Percentiles rank a stretch among this genome's conserved stretches.
These are phyloP conservation scores for Wickerhamomyces sp. DNA, from an alignment of 1,139 yeast genomes.

Conservation along the genomic window DNA sequence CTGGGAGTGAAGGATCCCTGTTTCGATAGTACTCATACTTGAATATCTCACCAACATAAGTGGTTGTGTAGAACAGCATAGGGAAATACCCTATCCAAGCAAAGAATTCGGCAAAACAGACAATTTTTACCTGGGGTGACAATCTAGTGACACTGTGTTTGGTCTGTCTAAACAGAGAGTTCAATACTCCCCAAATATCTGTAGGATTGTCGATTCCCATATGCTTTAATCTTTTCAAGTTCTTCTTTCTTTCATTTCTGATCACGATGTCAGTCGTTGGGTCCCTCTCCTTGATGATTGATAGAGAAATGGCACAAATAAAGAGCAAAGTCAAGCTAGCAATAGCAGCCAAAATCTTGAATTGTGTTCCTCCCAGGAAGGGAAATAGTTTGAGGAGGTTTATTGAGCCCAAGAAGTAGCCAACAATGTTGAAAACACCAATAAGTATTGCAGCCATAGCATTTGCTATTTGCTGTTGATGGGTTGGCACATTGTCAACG, in stretches of 20 bases:
- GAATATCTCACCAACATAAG: constrained; percentile 44
- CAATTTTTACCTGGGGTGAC: constrained; percentile 38
- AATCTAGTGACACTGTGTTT: constrained; percentile 32
- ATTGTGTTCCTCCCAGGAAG: constrained; percentile 42
- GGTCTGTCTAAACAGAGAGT: constrained; percentile 34
- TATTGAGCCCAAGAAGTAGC: constrained; percentile 45
- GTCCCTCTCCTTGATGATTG: constrained; percentile 37
- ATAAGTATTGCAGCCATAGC: constrained; percentile 76
- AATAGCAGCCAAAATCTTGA: constrained; percentile 42
- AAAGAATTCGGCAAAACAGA: constrained; percentile 42
- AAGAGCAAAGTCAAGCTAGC: constrained; percentile 37
- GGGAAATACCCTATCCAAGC: constrained; percentile 52
- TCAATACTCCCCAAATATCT: constrained; percentile 18
- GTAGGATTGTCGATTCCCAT: constrained; percentile 29
- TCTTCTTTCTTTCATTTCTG: constrained; percentile 30
- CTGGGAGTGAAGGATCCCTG: constrained; percentile 40
- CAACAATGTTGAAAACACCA: constrained; percentile 50
- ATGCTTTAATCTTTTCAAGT: constrained; percentile 25
- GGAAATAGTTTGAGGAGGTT: constrained; percentile 32
- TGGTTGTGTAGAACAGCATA: constrained; percentile 44
- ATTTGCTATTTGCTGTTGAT: constrained; percentile 52
- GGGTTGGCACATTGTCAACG: constrained; percentile 49
- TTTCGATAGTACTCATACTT: constrained; percentile 30
- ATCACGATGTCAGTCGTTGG: constrained; percentile 39
- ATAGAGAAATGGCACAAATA: constrained; percentile 37